These are phyloP conservation scores for Microdochium nivale DNA, from an alignment of 2,329 filamentous ascomycete species.

Conservation along the genomic window DNA sequence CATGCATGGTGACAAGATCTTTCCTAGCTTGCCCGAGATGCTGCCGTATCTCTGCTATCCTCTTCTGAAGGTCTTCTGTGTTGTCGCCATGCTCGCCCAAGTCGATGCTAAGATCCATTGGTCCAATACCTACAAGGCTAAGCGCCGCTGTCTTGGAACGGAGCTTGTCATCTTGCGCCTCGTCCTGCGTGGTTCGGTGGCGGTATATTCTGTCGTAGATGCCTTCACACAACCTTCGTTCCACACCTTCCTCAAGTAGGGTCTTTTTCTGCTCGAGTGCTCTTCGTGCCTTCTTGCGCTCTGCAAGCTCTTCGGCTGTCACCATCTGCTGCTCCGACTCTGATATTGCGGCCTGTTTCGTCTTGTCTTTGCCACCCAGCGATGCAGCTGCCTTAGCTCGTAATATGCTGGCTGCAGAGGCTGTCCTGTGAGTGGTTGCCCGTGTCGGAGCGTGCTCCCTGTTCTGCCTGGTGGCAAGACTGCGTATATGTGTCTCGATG, in stretches of 20 bases:
- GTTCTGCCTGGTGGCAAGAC: conserved; percentile 65
- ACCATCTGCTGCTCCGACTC: conserved; percentile 73
- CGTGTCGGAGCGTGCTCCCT: conserved; percentile 54
- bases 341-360: conserved; percentile 29
- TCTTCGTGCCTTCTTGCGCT: conserved; percentile 69
- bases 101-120: conserved; percentile 76
- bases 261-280: conserved; percentile 69
- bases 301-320: conserved; percentile 73
- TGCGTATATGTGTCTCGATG: conserved; percentile 79
- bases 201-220: conserved; percentile 86
- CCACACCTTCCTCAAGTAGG: conserved; percentile 82
- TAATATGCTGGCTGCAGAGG: conserved; percentile 45
- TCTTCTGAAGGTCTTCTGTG: conserved; percentile 48
- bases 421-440: conserved; percentile 41
- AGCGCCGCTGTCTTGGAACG: conserved; percentile 89
- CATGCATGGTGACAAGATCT: conserved; percentile 73
- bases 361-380: conserved; percentile 42
- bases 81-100: conserved; percentile 48
- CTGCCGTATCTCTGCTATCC: conserved; percentile 59
- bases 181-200: conserved; percentile 85
- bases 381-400: conserved; percentile 44
- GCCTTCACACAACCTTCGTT: conserved; percentile 74
- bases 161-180: conserved; percentile 88
- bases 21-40: conserved; percentile 64
- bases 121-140: conserved; percentile 81